Percentiles rank a stretch among this genome's conserved stretches.
Evolutionary conservation across 257 asterid species (phyloP).

Genomic region (Capsicum chinense): DNA sequence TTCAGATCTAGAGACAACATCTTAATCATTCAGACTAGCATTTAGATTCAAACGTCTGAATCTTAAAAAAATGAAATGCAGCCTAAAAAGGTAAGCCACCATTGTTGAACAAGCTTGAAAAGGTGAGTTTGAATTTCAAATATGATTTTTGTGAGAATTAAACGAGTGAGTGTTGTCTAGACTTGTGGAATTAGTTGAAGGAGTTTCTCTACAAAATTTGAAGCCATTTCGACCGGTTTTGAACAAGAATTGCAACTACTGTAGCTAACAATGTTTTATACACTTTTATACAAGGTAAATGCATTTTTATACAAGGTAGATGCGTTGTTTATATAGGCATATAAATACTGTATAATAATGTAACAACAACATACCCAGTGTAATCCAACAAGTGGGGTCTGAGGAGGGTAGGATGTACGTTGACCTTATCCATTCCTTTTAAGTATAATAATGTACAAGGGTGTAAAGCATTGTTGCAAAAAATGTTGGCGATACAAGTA

Average conservation of each 20-base stretch:
- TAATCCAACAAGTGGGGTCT: neutral
- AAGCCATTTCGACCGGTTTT: neutral
- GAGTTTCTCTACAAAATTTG: neutral
- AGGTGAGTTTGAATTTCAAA: neutral
- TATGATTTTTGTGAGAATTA: neutral
- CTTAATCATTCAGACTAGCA: too few relatives aligned
- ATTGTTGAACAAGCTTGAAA: conserved; percentile 6
- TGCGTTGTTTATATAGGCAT: neutral
- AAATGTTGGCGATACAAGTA: neutral
- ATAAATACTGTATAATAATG: neutral
- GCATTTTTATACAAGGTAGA: neutral
- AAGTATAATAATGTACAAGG: neutral
- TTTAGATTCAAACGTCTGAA: too few relatives aligned
- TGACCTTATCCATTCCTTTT: neutral
- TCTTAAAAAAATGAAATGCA: too few relatives aligned
- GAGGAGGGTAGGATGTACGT: neutral
- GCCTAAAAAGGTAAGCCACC: neutral
- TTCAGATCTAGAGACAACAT: too few relatives aligned
- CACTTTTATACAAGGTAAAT: neutral
- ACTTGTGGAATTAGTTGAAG: conserved; percentile 8
- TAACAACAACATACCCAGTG: neutral
- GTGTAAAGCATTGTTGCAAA: neutral
- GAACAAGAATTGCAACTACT: neutral
- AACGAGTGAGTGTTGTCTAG: neutral
- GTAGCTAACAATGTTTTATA: neutral